Base-by-base conservation (phyloP, 2,329 filamentous ascomycete species). In the Ascochyta rabiei region DNA sequence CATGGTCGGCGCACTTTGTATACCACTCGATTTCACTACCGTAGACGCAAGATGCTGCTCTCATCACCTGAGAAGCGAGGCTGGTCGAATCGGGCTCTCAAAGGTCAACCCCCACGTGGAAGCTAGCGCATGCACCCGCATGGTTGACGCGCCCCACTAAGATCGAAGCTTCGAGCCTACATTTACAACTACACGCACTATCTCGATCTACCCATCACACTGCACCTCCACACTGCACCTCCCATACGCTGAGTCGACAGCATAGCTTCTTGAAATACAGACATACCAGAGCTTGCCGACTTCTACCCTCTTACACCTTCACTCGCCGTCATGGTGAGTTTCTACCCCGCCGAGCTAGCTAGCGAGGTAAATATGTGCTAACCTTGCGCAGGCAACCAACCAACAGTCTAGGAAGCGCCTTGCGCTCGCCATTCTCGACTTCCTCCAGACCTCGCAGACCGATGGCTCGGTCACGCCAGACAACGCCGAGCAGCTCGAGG, bases 371-470 rank as follows among this genome's bases (percentile, higher is more conserved):
- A 54, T 48, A 35, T 38, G 16, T 31, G 28, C 60, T 68, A 48
- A 71, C 60, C 55, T 30, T 23, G 1, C 26, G 15, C 34, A 79
- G 75, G 75, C 78, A 64, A 56, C 64, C 63, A 68, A 69, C 57
- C 52, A 50, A 24, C 70, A 72, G 43, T 85, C 86, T 49, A 86
- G 86, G 75, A 88, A 99, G 85, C 91, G 93, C 80, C 89, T 99
- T 62, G 95, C 95, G 76, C 90, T 99, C 75, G 91, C 95, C 68
- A 93, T 99, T 77, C 91, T 96, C 81, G 91, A 98, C 80, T 99
- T 96, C 82, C 89, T 99, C 58, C 85, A 85, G 68, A 87, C 86
- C 56, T 96, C 92, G 40, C 81, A 91, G 66, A 89, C 86, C 60
- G 95, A 99, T 75, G 95, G 95, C 70, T 96, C 92, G 39, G 85